Evolutionary conservation across 2,329 filamentous ascomycete species (phyloP).

Genomic region (Colletotrichum camelliae): DNA sequence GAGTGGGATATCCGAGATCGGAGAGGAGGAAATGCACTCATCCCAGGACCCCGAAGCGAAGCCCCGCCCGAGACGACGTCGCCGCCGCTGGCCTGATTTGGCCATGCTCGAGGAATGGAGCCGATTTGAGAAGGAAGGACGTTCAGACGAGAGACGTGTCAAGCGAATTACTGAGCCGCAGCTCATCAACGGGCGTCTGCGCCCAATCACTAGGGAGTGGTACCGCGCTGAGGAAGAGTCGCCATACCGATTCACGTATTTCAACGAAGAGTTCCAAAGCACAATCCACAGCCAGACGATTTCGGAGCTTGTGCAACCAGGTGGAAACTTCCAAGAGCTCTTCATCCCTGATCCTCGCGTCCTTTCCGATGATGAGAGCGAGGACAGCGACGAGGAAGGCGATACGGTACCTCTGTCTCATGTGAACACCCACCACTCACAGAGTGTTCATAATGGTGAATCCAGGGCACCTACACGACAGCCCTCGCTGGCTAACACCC

Average conservation of each 20-base stretch:
- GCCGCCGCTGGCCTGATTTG: constrained; percentile 85
- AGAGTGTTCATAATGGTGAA: constrained; percentile 41
- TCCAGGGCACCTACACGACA: constrained; percentile 52
- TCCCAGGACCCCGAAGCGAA: constrained; percentile 41
- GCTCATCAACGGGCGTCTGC: constrained; percentile 85
- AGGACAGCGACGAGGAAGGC: constrained; percentile 54
- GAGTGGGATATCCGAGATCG: constrained; percentile 78
- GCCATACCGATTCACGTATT: constrained; percentile 96
- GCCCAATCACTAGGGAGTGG: constrained; percentile 82
- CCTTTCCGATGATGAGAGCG: constrained; percentile 75
- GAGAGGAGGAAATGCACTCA: constrained; percentile 71
- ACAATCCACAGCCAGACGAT: constrained; percentile 97
- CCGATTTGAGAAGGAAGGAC: constrained; percentile 84
- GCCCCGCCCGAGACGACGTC: constrained; percentile 49
- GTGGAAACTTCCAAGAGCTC: constrained; percentile 82
- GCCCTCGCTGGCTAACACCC: constrained; percentile 42
- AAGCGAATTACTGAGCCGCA: constrained; percentile 96
- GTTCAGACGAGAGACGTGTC: constrained; percentile 80
- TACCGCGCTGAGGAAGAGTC: constrained; percentile 87
- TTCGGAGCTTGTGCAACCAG: constrained; percentile 87
- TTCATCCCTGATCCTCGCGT: constrained; percentile 88
- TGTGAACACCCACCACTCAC: constrained; percentile 26
- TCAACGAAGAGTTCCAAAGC: constrained; percentile 95
- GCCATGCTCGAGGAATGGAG: constrained; percentile 88
- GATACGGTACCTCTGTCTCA: neutral